A percentile compares a stretch with the other conserved stretches of the same genome.
phyloP scores from a whole-genome alignment of 306 rosid genomes.

The Rosa rugosa region DNA sequence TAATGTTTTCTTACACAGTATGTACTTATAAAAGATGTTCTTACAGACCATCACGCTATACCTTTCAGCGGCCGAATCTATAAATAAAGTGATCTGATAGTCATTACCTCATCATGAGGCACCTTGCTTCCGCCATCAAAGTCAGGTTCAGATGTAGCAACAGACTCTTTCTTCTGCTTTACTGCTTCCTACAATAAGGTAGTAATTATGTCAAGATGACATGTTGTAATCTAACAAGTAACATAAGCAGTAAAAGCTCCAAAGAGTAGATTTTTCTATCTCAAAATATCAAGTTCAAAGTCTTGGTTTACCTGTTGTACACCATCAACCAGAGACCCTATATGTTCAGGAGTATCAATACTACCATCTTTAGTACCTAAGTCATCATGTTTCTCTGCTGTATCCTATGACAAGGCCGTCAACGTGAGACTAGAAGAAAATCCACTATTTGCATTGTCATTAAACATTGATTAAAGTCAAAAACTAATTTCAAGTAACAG shows the following conservation, averaged over 20 bases:
- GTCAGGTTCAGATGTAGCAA: slow-evolving; percentile 48
- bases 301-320: slow-evolving; percentile 52
- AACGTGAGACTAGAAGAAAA: slow-evolving; percentile 39
- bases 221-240: slow-evolving; percentile 4
- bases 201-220: slow-evolving; percentile 3
- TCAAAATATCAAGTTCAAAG: slow-evolving; percentile 6
- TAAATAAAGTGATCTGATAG: slow-evolving; percentile 26
- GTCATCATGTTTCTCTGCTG: slow-evolving; percentile 27
- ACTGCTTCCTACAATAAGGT: slow-evolving; percentile 41
- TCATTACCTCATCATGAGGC: slow-evolving; percentile 46
- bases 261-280: slow-evolving; percentile 9
- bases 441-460: slow-evolving; percentile 12
- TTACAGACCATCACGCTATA: not conserved
- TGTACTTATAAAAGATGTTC: not conserved
- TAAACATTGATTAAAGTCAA: slow-evolving; percentile 2
- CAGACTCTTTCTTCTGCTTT: slow-evolving; percentile 44
- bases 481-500: slow-evolving; percentile 4
- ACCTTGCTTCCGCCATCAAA: slow-evolving; percentile 39
- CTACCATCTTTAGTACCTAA: slow-evolving; percentile 41
- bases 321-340: slow-evolving; percentile 36
- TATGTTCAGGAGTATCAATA: slow-evolving; percentile 33
- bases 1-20: not conserved
- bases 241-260: slow-evolving; percentile 18
- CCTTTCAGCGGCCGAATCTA: not conserved
- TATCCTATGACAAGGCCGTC: slow-evolving; percentile 50